Evolutionary conservation across 352 stramenopile genomes (phyloP), one percentile per base, ranked within the genome.

Genomic region (Poterioochromonas sp.): DNA sequence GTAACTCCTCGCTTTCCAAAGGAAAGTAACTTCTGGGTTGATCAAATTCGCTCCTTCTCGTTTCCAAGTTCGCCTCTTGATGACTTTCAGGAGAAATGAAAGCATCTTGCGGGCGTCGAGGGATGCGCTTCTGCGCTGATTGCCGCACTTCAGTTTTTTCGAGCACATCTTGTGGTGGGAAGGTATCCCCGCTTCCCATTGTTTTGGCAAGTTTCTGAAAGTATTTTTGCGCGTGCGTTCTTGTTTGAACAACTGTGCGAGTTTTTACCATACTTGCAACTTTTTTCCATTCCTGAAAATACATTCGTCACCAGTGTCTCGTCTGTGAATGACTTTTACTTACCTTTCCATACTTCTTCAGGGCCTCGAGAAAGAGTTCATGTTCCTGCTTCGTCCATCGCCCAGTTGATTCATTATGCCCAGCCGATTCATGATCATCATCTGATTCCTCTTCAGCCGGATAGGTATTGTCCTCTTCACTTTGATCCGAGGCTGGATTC

Each of bases 221-320:
- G 80, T 95, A 96, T 79, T 97, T 97, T 79, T 97, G 92, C 0
- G 92, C 92, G 73, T 97, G 92, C 0, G 91, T 97, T 39, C 92
- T 89, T 78, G 94, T 97, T 79, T 97, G 92, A 62, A 96, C 91
- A 8, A 96, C 83, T 12, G 89, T 96, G 51, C 92, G 87, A 39
- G 92, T 96, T 83, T 92, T 90, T 80, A 97, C 93, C 73, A 78
- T 69, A 37, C 37, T 47, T 32, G 89, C 88, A 58, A 95, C 94
- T 81, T 91, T 92, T 80, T 94, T 94, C 90, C 90, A 95, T 79
- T 95, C 88, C 40, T 88, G 87, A 29, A 34, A 18, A 74, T 39
- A 68, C 29, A 74, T 74, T 47, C 32, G 5, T 74, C 65, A 74
- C 8, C 12, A 43, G 12, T n/a, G 12, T 15, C 12, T 44, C 62